Percentiles rank a stretch among this genome's conserved stretches.
Evolutionary conservation across 176 grass and related monocot genomes (phyloP).

Genomic region (Phyllostachys edulis): DNA sequence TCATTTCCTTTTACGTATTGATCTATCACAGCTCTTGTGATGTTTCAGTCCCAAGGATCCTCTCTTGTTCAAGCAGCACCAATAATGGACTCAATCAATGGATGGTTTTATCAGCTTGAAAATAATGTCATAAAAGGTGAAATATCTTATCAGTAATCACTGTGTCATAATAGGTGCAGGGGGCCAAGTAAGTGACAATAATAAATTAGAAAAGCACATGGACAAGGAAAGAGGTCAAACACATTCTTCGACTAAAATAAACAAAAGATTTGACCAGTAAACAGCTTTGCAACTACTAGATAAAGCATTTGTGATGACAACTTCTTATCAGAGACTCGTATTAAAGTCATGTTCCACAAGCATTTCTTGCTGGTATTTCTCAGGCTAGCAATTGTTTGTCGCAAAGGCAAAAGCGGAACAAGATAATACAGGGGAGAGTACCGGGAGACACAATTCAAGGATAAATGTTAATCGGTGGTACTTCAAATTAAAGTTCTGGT

Average conservation of each 20-base stretch:
- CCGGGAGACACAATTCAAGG: not conserved
- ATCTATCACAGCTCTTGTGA: not conserved
- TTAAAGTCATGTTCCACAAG: not conserved
- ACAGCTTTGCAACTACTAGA: conserved; percentile 31
- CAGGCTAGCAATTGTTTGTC: not conserved
- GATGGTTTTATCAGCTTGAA: conserved; percentile 2
- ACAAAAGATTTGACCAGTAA: conserved; percentile 16
- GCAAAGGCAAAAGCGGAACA: not conserved
- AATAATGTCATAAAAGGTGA: not conserved
- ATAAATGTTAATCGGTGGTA: not conserved
- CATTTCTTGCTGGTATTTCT: conserved; percentile 17
- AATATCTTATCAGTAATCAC: conserved; percentile 38
- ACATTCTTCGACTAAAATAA: conserved; percentile 30
- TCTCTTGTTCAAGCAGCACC: not conserved
- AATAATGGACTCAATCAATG: not conserved
- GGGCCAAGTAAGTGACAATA: conserved; percentile 33
- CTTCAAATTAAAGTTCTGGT: conserved; percentile 14
- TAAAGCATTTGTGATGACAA: conserved; percentile 8
- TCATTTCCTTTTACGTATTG: not conserved
- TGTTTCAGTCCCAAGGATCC: conserved; percentile 6
- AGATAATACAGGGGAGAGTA: not conserved
- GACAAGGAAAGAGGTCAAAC: conserved; percentile 35
- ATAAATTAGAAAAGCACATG: conserved; percentile 23
- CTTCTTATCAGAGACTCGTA: not conserved
- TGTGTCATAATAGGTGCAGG: conserved; percentile 37